Conservation (phyloP, 2,329 filamentous ascomycete genomes). For the Trichoderma sp. region DNA sequence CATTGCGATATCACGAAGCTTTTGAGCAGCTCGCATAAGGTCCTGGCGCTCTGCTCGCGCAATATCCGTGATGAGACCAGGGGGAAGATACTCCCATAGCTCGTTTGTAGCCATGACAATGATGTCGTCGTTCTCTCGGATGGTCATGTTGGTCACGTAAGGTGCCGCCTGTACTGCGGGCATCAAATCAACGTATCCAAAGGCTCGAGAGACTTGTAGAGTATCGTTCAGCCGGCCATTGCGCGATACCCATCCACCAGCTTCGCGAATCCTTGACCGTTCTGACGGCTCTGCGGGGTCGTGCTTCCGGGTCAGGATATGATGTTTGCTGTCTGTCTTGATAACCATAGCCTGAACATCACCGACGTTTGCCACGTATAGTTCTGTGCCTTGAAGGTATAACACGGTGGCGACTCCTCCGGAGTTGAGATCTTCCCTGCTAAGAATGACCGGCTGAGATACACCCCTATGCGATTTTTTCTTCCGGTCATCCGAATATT, state of each 20-base stretch:
- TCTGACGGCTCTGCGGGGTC: slow-evolving; percentile 86
- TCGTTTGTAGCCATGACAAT: slow-evolving; percentile 89
- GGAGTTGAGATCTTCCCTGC: slow-evolving; percentile 84
- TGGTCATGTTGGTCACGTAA: slow-evolving; percentile 72
- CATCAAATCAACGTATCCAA: slow-evolving; percentile 91
- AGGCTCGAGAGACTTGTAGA: slow-evolving; percentile 88
- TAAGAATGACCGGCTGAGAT: slow-evolving; percentile 72
- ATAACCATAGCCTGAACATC: slow-evolving; percentile 96
- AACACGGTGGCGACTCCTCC: slow-evolving; percentile 91
- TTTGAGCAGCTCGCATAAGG: slow-evolving; percentile 92
- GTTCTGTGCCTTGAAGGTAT: slow-evolving; percentile 84
- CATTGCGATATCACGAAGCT: slow-evolving; percentile 90
- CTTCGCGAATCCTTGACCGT: slow-evolving; percentile 85
- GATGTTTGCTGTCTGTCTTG: slow-evolving; percentile 80
- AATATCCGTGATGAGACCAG: slow-evolving; percentile 88
- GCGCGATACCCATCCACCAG: slow-evolving; percentile 92
- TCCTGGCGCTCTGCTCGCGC: slow-evolving; percentile 83
- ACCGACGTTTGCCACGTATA: slow-evolving; percentile 93
- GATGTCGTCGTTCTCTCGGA: slow-evolving; percentile 90
- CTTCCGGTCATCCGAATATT: slow-evolving; percentile 74
- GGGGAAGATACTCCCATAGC: slow-evolving; percentile 91
- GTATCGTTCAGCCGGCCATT: slow-evolving; percentile 92
- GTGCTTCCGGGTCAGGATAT: slow-evolving; percentile 85
- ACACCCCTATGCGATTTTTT: slow-evolving; percentile 69
- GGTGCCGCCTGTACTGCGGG: slow-evolving; percentile 92